Conservation (phyloP, 2,329 filamentous ascomycete genomes). For the Colletotrichum musae region DNA sequence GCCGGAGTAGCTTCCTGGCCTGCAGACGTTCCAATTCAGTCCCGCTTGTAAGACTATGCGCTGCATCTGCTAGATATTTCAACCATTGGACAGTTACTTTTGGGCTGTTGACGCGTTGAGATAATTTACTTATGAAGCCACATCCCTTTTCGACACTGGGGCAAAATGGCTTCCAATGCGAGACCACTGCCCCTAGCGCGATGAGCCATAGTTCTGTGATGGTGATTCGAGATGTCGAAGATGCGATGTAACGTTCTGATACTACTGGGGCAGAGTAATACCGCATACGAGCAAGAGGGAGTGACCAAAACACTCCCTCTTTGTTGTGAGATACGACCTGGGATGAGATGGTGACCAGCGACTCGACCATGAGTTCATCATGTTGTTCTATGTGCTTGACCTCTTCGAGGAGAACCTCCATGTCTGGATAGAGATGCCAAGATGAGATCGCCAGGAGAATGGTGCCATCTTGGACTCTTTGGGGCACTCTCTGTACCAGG, state of each 20-base stretch:
- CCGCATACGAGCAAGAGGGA: not conserved
- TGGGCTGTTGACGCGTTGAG: too few relatives aligned
- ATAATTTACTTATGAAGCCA: too few relatives aligned
- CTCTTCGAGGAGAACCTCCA: not conserved
- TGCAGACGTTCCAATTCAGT: too few relatives aligned
- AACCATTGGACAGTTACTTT: too few relatives aligned
- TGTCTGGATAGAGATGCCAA: constrained; percentile 25
- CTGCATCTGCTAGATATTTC: too few relatives aligned
- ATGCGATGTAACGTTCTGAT: not conserved
- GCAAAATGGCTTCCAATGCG: too few relatives aligned
- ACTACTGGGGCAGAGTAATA: not conserved
- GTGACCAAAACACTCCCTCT: not conserved
- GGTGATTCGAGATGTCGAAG: not conserved
- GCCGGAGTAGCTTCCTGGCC: too few relatives aligned
- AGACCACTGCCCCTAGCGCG: not conserved
- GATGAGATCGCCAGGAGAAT: constrained; percentile 10
- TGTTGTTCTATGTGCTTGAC: not conserved
- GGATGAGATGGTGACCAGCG: not conserved
- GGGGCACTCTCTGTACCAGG: not conserved
- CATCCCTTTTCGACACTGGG: too few relatives aligned
- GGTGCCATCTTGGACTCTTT: not conserved
- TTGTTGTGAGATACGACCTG: not conserved
- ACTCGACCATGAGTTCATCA: not conserved
- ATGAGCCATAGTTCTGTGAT: not conserved
- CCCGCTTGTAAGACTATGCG: too few relatives aligned